Percentiles rank a stretch among this genome's conserved stretches.
Conservation (phyloP, 352 stramenopile species). For the Thalassiosira mediterranea region DNA sequence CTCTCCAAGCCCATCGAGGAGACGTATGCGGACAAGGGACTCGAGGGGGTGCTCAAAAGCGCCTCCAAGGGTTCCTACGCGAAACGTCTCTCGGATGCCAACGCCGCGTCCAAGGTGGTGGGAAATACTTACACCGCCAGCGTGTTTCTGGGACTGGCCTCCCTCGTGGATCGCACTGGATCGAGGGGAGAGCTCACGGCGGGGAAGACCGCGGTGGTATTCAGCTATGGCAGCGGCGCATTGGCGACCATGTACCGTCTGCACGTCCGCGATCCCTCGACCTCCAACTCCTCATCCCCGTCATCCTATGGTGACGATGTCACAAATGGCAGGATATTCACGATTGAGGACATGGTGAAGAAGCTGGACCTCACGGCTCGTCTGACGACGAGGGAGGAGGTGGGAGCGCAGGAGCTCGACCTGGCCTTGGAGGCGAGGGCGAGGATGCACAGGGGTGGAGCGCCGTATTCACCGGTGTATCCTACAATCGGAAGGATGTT, state of each 20-base stretch:
- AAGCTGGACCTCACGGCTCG: slow-evolving; percentile 87
- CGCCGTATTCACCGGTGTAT: slow-evolving; percentile 82
- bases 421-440: slow-evolving; percentile 90
- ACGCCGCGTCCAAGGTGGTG: slow-evolving; percentile 86
- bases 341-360: slow-evolving; percentile 88
- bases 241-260: slow-evolving; percentile 95
- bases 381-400: slow-evolving; percentile 86
- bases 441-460: slow-evolving; percentile 83
- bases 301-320: too few species aligned
- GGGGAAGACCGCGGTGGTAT: slow-evolving; percentile 89
- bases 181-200: slow-evolving; percentile 62
- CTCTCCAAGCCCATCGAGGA: slow-evolving; percentile 86
- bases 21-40: slow-evolving; percentile 89
- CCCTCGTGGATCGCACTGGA: slow-evolving; percentile 85
- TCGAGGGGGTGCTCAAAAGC: slow-evolving; percentile 89
- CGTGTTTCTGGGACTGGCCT: slow-evolving; percentile 95
- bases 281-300: slow-evolving; percentile 24
- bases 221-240: slow-evolving; percentile 96
- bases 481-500: slow-evolving; percentile 75
- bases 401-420: slow-evolving; percentile 90
- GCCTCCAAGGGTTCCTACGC: slow-evolving; percentile 86
- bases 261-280: slow-evolving; percentile 58
- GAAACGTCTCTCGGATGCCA: slow-evolving; percentile 87
- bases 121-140: slow-evolving; percentile 98
- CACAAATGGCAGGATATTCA: slow-evolving; percentile 78